Evolutionary conservation across 805 yeast genomes (phyloP).

Genomic region (Naumovozyma castellii): DNA sequence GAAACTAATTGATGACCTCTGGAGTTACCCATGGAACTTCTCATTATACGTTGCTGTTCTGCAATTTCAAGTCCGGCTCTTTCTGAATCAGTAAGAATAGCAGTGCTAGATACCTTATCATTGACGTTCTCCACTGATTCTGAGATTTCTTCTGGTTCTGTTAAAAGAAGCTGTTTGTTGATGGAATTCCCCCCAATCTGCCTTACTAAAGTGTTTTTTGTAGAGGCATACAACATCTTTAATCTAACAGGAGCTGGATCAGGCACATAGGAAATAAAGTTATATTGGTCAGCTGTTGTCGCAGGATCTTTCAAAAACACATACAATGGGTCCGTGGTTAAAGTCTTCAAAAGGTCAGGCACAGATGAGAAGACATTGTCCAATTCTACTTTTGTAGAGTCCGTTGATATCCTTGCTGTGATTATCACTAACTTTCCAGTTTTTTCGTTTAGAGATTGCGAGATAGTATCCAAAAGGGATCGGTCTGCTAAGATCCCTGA

Average conservation of each 20-base stretch:
- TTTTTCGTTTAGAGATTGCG: neutral
- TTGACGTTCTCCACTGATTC: constrained; percentile 9
- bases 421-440: constrained; percentile 7
- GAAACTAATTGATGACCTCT: constrained; percentile 22
- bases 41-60: constrained; percentile 24
- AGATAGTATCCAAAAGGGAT: constrained; percentile 15
- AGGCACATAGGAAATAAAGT: constrained; percentile 78
- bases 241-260: constrained; percentile 70
- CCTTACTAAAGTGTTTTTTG: constrained; percentile 66
- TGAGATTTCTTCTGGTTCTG: constrained; percentile 27
- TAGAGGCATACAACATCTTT: constrained; percentile 92
- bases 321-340: constrained; percentile 39
- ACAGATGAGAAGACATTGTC: constrained; percentile 24
- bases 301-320: constrained; percentile 36
- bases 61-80: constrained; percentile 16
- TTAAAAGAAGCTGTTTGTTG: constrained; percentile 28
- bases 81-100: constrained; percentile 24
- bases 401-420: constrained; percentile 19
- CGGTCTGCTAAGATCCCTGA: constrained; percentile 44
- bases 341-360: constrained; percentile 32
- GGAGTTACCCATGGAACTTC: constrained; percentile 4
- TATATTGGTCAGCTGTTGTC: constrained; percentile 19
- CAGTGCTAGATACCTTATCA: constrained; percentile 4
- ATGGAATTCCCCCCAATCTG: constrained; percentile 52
- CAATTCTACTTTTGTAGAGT: constrained; percentile 16